phyloP scores from a whole-genome alignment of 805 yeast species.

The Saccharomycopsis capsularis region DNA sequence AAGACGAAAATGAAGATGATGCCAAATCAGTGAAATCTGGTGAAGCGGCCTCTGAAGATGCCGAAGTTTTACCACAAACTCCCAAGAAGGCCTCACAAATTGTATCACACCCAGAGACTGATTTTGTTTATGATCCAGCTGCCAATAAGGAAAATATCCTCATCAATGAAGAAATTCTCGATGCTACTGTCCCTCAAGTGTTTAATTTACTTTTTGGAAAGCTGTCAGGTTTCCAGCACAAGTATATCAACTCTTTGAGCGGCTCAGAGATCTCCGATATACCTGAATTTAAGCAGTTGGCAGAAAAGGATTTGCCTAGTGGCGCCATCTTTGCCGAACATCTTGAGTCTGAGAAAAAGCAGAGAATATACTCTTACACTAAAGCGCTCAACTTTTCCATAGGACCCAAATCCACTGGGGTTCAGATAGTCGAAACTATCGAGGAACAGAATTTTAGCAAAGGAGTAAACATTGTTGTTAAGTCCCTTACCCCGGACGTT shows the following conservation, averaged over 20 bases:
- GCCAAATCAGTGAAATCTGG: too few species aligned
- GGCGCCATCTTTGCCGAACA: conserved; percentile 30
- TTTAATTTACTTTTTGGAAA: conserved; percentile 66
- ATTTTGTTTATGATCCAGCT: conserved; percentile 27
- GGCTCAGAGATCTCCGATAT: conserved; percentile 29
- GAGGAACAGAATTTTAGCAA: conserved; percentile 41
- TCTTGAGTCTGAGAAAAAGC: conserved; percentile 35
- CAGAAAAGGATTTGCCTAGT: conserved; percentile 25
- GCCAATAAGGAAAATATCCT: conserved; percentile 46
- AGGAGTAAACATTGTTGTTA: conserved; percentile 52
- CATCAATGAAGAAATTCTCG: conserved; percentile 41
- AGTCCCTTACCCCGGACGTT: conserved; percentile 82
- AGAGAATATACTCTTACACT: conserved; percentile 55
- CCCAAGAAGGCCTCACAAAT: not conserved
- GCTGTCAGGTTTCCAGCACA: conserved; percentile 34
- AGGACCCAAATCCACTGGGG: conserved; percentile 90
- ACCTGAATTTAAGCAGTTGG: conserved; percentile 26
- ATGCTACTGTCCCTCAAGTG: conserved; percentile 73
- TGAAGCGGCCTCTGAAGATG: too few species aligned
- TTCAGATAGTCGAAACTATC: conserved; percentile 51
- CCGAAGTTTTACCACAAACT: not conserved
- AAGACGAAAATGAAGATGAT: conserved; percentile 26
- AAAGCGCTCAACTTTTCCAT: conserved; percentile 74
- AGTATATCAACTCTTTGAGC: conserved; percentile 35
- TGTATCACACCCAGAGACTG: conserved; percentile 26